These are phyloP conservation scores for Aspergillus quadrilineatus DNA, from an alignment of 2,329 filamentous ascomycete genomes.

Conservation along the genomic window DNA sequence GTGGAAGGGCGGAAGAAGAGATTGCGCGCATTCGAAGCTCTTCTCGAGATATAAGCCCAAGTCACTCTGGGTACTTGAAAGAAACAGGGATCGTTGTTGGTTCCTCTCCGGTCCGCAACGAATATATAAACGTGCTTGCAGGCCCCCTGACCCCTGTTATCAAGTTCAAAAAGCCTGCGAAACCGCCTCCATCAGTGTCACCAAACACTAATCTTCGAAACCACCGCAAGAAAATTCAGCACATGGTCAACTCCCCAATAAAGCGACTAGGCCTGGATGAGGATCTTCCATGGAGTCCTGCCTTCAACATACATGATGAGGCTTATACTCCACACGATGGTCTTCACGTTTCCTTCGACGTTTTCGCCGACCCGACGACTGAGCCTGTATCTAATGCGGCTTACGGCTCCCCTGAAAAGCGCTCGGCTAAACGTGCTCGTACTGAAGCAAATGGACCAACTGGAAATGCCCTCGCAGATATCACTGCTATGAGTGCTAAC, in stretches of 20 bases:
- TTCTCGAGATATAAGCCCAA: slow-evolving; percentile 82
- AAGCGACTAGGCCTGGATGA: slow-evolving; percentile 46
- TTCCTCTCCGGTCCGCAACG: slow-evolving; percentile 54
- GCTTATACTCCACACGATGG: slow-evolving; percentile 37
- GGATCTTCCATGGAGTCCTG: slow-evolving; percentile 47
- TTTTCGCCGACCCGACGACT: slow-evolving; percentile 50
- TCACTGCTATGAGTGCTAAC: slow-evolving; percentile 40
- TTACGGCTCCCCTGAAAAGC: slow-evolving; percentile 57
- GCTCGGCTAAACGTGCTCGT: slow-evolving; percentile 51
- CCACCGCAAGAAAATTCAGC: slow-evolving; percentile 78
- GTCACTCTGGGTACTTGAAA: slow-evolving; percentile 46
- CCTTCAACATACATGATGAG: slow-evolving; percentile 54
- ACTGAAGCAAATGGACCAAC: slow-evolving; percentile 52
- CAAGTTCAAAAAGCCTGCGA: slow-evolving; percentile 69
- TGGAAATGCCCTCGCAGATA: slow-evolving; percentile 50
- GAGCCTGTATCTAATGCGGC: slow-evolving; percentile 41
- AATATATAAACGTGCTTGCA: slow-evolving; percentile 55
- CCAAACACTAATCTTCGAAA: slow-evolving; percentile 89
- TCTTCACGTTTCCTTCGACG: slow-evolving; percentile 55
- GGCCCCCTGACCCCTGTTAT: slow-evolving; percentile 80
- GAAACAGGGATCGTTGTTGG: slow-evolving; percentile 39
- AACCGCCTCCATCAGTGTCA: slow-evolving; percentile 74
- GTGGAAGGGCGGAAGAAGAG: slow-evolving; percentile 90
- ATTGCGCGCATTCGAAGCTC: slow-evolving; percentile 90
- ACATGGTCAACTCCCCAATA: slow-evolving; percentile 77